Percentiles rank a stretch among this genome's conserved stretches.
Conservation (phyloP, 129 eudicot species). For the Flaveria bidentis region DNA sequence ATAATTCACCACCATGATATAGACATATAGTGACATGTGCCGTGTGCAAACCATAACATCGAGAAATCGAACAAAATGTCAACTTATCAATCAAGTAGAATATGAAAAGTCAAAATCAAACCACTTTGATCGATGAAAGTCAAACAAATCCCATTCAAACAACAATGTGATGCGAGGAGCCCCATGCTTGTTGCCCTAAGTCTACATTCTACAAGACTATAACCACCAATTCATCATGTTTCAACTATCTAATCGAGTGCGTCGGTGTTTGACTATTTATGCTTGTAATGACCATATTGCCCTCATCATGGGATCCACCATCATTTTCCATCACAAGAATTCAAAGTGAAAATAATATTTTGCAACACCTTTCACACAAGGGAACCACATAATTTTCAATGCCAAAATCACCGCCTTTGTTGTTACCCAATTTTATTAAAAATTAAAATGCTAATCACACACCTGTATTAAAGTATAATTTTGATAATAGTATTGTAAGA, state of each 20-base stretch:
- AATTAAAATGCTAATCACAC: no score
- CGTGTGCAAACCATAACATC: background rate
- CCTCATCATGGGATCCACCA: constrained; percentile 11
- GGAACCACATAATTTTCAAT: no score
- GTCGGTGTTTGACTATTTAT: constrained; percentile 34
- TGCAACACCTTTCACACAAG: constrained; percentile 10
- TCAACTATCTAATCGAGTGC: constrained; percentile 39
- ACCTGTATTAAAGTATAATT: no score
- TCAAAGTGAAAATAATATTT: constrained; percentile 33
- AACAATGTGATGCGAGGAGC: constrained; percentile 7
- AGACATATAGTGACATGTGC: background rate
- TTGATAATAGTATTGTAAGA: no score
- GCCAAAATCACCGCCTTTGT: no score
- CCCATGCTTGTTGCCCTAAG: constrained; percentile 18
- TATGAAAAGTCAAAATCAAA: constrained; percentile 11
- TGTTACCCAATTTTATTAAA: no score
- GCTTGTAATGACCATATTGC: background rate
- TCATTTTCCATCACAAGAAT: constrained; percentile 7
- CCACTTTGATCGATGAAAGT: constrained; percentile 24
- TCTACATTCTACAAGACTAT: background rate
- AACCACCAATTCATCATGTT: constrained; percentile 16
- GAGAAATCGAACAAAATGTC: background rate
- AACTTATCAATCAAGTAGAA: background rate
- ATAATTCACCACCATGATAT: background rate
- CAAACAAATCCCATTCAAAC: constrained; percentile 20